Evolutionary conservation across 225 moss, liverwort and hornwort genomes (phyloP).

Genomic region (Polytrichum commune): DNA sequence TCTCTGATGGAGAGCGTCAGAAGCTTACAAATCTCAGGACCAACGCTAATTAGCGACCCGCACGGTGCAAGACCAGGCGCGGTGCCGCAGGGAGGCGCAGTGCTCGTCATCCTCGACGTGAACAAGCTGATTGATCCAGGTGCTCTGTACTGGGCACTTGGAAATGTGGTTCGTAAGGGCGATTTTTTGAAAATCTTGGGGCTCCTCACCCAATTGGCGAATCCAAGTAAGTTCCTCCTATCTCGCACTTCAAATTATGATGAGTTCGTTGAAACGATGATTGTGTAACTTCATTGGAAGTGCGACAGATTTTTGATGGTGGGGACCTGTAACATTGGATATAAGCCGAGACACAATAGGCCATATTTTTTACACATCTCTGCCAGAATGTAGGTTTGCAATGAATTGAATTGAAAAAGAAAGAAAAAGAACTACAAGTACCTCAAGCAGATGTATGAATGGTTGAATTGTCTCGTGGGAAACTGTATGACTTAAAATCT

Average conservation of each 20-base stretch:
- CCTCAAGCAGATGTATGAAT: no score
- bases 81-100: slow-evolving; percentile 18
- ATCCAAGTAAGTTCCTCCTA: slow-evolving; percentile 32
- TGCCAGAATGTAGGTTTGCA: no score
- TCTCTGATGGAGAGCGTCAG: slow-evolving; percentile 29
- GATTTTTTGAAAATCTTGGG: slow-evolving; percentile 51
- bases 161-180: slow-evolving; percentile 47
- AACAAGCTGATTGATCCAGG: slow-evolving; percentile 29
- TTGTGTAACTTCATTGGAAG: no score
- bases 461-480: no score
- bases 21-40: slow-evolving; percentile 28
- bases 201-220: slow-evolving; percentile 35
- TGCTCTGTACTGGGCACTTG: slow-evolving; percentile 53
- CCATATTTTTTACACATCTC: no score
- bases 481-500: no score
- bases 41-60: slow-evolving; percentile 23
- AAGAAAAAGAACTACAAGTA: no score
- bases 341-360: no score
- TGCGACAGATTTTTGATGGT: no score
- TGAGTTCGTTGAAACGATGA: background rate
- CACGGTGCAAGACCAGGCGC: slow-evolving; percentile 14
- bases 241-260: background rate
- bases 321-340: no score
- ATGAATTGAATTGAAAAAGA: no score
- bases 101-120: slow-evolving; percentile 41